phyloP scores from a whole-genome alignment of 2,329 filamentous ascomycete genomes.

The Epichloe uncinata region DNA sequence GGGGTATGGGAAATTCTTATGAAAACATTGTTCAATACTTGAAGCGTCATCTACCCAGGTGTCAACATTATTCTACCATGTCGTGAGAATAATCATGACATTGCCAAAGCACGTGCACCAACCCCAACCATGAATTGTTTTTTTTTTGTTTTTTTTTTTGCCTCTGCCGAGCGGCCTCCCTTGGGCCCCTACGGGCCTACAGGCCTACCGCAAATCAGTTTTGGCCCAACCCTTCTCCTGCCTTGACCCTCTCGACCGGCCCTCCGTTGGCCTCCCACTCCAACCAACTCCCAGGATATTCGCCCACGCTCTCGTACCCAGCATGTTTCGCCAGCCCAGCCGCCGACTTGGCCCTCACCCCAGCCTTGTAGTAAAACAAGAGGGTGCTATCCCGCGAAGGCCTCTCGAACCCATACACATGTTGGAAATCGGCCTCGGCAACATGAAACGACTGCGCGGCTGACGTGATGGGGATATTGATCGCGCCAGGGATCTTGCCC shows the following conservation, averaged over 20 bases:
- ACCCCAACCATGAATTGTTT: too few relatives aligned
- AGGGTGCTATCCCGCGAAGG: constrained; percentile 43
- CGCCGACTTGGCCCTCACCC: constrained; percentile 67
- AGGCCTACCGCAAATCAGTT: background rate
- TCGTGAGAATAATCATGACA: background rate
- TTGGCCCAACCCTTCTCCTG: background rate
- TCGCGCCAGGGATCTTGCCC: constrained; percentile 64
- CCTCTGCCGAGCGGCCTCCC: background rate
- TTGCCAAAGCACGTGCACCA: too few relatives aligned
- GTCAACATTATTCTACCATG: background rate
- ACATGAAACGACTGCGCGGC: constrained; percentile 72
- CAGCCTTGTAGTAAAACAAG: constrained; percentile 88
- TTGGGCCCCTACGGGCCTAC: too few relatives aligned
- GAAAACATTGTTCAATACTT: background rate
- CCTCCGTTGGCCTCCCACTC: constrained; percentile 74
- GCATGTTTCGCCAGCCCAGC: constrained; percentile 63
- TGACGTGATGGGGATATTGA: constrained; percentile 71
- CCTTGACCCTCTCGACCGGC: constrained; percentile 22
- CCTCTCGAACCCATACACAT: constrained; percentile 65
- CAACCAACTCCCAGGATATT: constrained; percentile 64
- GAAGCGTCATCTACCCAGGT: background rate
- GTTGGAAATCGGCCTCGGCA: constrained; percentile 63
- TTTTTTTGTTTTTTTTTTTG: too few relatives aligned
- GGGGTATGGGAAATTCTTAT: background rate
- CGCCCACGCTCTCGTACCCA: constrained; percentile 59